Percentiles rank a stretch among this genome's conserved stretches.
These are phyloP conservation scores for Yarrowia bubula DNA, from an alignment of 805 yeast genomes.

Conservation along the genomic window DNA sequence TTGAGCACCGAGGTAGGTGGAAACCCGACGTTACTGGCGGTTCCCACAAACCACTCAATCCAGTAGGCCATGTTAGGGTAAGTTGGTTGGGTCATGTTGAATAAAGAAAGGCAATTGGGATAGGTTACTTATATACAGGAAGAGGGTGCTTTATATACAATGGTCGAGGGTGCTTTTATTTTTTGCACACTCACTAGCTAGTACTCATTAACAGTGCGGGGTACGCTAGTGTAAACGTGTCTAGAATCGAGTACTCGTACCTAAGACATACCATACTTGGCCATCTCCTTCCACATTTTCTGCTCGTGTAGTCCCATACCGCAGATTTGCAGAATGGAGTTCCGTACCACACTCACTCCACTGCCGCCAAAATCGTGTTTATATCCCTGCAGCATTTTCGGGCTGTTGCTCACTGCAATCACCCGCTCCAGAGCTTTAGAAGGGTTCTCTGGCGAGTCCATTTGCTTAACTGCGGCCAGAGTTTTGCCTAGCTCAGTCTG, in stretches of 20 bases:
- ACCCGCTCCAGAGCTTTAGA: slow-evolving; percentile 22
- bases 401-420: slow-evolving; percentile 20
- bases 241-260: no score
- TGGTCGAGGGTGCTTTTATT: not conserved
- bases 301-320: slow-evolving; percentile 22
- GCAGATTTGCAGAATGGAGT: slow-evolving; percentile 14
- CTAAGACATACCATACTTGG: slow-evolving; percentile 15
- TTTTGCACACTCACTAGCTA: not conserved
- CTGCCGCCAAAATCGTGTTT: slow-evolving; percentile 19
- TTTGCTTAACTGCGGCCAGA: not conserved
- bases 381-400: slow-evolving; percentile 19
- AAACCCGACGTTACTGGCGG: not conserved
- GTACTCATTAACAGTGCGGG: slow-evolving; percentile 3
- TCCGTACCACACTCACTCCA: slow-evolving; percentile 12
- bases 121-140: no score
- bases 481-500: slow-evolving; percentile 19
- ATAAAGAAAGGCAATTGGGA: no score
- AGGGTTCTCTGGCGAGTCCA: slow-evolving; percentile 16
- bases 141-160: slow-evolving; percentile 8
- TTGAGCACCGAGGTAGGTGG: slow-evolving; percentile 17
- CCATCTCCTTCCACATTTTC: slow-evolving; percentile 25
- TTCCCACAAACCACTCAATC: slow-evolving; percentile 19
- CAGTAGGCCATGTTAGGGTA: slow-evolving; percentile 20
- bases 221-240: not conserved
- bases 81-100: slow-evolving; percentile 11